phyloP scores from a whole-genome alignment of 805 yeast species.

The Kodamaea kaohsiungensis region DNA sequence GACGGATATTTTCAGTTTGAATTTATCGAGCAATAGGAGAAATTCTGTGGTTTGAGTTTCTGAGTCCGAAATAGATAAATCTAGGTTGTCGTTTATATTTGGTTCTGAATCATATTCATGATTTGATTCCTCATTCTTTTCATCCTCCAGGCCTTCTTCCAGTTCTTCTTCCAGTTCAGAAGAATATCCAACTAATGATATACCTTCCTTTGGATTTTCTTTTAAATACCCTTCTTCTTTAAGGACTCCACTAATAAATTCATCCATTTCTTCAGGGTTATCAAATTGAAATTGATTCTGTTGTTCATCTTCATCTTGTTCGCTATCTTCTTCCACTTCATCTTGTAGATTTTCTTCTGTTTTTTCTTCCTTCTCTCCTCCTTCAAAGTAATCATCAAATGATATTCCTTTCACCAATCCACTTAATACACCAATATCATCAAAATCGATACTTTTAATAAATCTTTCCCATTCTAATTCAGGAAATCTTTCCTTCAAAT shows the following conservation, averaged over 20 bases:
- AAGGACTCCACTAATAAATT: background rate
- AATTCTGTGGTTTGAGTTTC: constrained; percentile 18
- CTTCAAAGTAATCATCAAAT: constrained; percentile 9
- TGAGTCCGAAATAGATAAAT: background rate
- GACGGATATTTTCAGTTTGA: constrained; percentile 25
- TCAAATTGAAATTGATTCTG: background rate
- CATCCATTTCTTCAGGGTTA: background rate
- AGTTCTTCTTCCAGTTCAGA: constrained; percentile 2
- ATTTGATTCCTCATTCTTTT: background rate
- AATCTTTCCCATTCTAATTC: constrained; percentile 14
- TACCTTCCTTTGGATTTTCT: background rate
- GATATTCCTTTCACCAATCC: constrained; percentile 20
- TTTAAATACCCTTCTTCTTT: constrained; percentile 2
- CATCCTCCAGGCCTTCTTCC: background rate
- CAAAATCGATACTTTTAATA: constrained; percentile 25
- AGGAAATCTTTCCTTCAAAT: constrained; percentile 15
- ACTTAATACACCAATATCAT: constrained; percentile 29
- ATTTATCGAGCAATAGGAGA: constrained; percentile 24
- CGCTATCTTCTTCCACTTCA: background rate
- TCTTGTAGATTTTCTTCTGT: constrained; percentile 1
- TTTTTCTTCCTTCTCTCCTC: constrained; percentile 7
- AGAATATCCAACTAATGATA: background rate
- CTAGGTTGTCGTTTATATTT: background rate
- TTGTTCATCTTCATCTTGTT: background rate
- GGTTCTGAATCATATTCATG: background rate